phyloP scores from a whole-genome alignment of 345 rosid species.

The Stellera chamaejasme region DNA sequence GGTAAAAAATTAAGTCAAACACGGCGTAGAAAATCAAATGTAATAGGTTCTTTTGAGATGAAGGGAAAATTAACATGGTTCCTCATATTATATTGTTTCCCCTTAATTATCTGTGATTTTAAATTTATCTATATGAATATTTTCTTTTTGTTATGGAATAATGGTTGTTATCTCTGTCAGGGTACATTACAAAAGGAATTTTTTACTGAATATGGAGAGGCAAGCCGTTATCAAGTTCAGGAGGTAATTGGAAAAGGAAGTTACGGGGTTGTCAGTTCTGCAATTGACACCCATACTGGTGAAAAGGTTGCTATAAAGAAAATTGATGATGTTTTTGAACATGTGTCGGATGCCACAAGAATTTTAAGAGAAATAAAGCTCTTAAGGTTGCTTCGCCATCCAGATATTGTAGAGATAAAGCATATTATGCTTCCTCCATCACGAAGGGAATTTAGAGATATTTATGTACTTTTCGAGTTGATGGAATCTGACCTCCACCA shows the following conservation, averaged over 20 bases:
- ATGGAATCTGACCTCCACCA: conserved; percentile 98
- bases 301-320: conserved; percentile 85
- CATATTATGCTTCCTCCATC: conserved; percentile 97
- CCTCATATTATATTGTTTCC: too few relatives aligned
- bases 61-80: background rate
- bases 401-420: conserved; percentile 81
- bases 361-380: conserved; percentile 87
- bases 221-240: conserved; percentile 66
- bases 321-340: conserved; percentile 86
- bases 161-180: conserved; percentile 15
- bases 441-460: conserved; percentile 75
- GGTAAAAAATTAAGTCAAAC: too few relatives aligned
- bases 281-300: conserved; percentile 64
- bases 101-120: background rate
- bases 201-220: conserved; percentile 96
- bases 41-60: too few relatives aligned
- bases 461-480: conserved; percentile 84
- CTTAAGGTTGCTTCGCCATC: conserved; percentile 81
- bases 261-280: conserved; percentile 89
- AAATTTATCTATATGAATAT: too few relatives aligned
- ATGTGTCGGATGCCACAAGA: conserved; percentile 89
- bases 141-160: too few relatives aligned
- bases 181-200: conserved; percentile 56
- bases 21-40: too few relatives aligned
- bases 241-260: conserved; percentile 97